A percentile compares a stretch with the other conserved stretches of the same genome.
phyloP scores from a whole-genome alignment of 2,329 filamentous ascomycete species.

The Arthrobotrys musiformis region DNA sequence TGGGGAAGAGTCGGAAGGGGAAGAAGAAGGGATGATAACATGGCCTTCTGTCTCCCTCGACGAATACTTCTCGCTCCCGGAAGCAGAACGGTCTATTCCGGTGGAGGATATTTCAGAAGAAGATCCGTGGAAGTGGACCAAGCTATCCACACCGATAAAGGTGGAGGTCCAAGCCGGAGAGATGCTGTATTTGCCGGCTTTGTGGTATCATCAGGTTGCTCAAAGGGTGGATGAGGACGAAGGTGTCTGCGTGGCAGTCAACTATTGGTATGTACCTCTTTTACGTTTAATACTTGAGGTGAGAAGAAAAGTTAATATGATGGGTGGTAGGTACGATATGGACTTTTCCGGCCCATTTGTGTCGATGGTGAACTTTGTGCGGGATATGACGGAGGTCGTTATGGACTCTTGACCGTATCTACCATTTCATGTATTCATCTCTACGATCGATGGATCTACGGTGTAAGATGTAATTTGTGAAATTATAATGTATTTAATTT shows the following conservation, averaged over 20 bases:
- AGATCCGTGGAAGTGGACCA: slow-evolving; percentile 69
- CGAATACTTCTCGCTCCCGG: slow-evolving; percentile 36
- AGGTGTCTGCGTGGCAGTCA: slow-evolving; percentile 79
- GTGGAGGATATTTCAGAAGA: slow-evolving; percentile 61
- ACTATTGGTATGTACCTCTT: slow-evolving; percentile 74
- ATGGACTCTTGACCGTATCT: neutral
- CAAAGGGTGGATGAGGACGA: slow-evolving; percentile 73
- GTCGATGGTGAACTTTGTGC: slow-evolving; percentile 70
- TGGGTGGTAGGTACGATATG: slow-evolving; percentile 76
- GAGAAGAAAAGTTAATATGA: neutral
- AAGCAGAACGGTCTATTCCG: neutral
- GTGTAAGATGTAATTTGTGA: neutral
- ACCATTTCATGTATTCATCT: neutral
- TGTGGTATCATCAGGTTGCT: slow-evolving; percentile 87
- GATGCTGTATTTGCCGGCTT: slow-evolving; percentile 82
- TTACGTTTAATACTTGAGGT: neutral
- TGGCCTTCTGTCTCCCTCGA: slow-evolving; percentile 41
- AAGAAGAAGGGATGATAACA: slow-evolving; percentile 12
- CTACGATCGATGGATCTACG: neutral
- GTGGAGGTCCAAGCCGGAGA: slow-evolving; percentile 78
- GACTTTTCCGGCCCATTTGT: slow-evolving; percentile 78
- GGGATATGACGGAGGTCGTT: slow-evolving; percentile 31
- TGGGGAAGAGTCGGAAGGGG: neutral
- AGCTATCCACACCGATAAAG: slow-evolving; percentile 70
- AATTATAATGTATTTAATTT: neutral